Percentiles rank a stretch among this genome's conserved stretches.
Evolutionary conservation across 2,329 filamentous ascomycete genomes (phyloP).

Genomic region (Stagonosporopsis rhizophila): DNA sequence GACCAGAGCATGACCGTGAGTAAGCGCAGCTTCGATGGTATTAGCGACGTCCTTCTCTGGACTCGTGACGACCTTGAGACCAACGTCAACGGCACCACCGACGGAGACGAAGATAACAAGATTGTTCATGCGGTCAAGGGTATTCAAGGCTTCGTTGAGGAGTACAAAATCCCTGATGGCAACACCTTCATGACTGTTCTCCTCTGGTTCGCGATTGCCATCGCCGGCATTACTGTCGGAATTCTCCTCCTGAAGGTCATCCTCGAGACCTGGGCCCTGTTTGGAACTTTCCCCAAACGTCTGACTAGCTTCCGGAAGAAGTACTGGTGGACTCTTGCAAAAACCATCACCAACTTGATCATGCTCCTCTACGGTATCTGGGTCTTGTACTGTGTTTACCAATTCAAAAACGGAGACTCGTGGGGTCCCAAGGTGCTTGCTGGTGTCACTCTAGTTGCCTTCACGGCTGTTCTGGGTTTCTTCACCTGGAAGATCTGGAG

Average conservation of each 20-base stretch:
- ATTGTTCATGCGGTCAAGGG: constrained; percentile 69
- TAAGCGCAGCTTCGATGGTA: constrained; percentile 59
- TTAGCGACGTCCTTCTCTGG: constrained; percentile 56
- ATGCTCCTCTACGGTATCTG: constrained; percentile 92
- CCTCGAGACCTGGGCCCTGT: constrained; percentile 89
- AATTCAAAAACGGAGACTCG: constrained; percentile 91
- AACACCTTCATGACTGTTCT: constrained; percentile 98
- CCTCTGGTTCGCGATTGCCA: constrained; percentile 83
- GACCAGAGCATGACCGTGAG: constrained; percentile 63
- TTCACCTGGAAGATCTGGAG: constrained; percentile 85
- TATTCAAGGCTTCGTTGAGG: constrained; percentile 82
- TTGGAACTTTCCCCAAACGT: constrained; percentile 80
- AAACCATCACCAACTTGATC: constrained; percentile 88
- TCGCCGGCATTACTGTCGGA: constrained; percentile 82
- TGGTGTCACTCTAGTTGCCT: constrained; percentile 78
- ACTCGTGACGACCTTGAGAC: constrained; percentile 57
- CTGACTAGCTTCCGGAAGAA: constrained; percentile 88
- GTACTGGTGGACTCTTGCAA: constrained; percentile 92
- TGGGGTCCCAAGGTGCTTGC: constrained; percentile 90
- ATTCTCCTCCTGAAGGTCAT: constrained; percentile 91
- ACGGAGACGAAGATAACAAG: constrained; percentile 49
- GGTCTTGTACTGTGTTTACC: constrained; percentile 95
- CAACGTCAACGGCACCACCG: constrained; percentile 49
- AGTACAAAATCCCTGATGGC: constrained; percentile 81
- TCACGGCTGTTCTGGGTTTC: constrained; percentile 80